phyloP scores from a whole-genome alignment of 345 rosid genomes.

The Melastoma malabathricum region DNA sequence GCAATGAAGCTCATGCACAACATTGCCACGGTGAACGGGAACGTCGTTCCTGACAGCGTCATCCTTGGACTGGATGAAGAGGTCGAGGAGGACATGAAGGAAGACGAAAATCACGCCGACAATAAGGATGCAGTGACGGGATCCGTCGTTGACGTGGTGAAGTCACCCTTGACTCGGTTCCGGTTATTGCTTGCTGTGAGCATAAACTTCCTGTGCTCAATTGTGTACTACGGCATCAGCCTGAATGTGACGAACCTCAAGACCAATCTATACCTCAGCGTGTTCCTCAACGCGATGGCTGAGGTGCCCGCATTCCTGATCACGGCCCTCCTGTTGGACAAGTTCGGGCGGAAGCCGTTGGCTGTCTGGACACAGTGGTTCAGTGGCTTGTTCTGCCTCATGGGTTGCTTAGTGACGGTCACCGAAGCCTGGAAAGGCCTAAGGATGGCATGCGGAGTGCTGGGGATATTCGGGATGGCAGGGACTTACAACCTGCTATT shows the following conservation, averaged over 20 bases:
- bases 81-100: constrained; percentile 9
- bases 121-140: constrained; percentile 31
- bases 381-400: constrained; percentile 58
- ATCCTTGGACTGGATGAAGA: constrained; percentile 59
- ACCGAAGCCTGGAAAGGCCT: constrained; percentile 47
- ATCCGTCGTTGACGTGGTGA: constrained; percentile 52
- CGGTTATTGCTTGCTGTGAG: constrained; percentile 41
- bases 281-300: constrained; percentile 59
- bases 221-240: constrained; percentile 89
- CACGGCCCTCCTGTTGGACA: constrained; percentile 58
- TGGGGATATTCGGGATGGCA: constrained; percentile 80
- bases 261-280: constrained; percentile 68
- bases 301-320: constrained; percentile 79
- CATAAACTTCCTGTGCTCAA: constrained; percentile 55
- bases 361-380: constrained; percentile 71
- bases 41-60: constrained; percentile 47
- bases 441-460: constrained; percentile 56
- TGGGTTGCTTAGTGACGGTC: constrained; percentile 27
- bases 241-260: constrained; percentile 79
- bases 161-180: constrained; percentile 44
- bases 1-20: constrained; percentile 61
- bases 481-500: constrained; percentile 80
- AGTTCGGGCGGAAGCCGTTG: constrained; percentile 68
- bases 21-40: constrained; percentile 50
- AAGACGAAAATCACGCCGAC: constrained; percentile 2